A percentile compares a stretch with the other conserved stretches of the same genome.
phyloP scores from a whole-genome alignment of 2,329 filamentous ascomycete species.

The Exophiala sp. region DNA sequence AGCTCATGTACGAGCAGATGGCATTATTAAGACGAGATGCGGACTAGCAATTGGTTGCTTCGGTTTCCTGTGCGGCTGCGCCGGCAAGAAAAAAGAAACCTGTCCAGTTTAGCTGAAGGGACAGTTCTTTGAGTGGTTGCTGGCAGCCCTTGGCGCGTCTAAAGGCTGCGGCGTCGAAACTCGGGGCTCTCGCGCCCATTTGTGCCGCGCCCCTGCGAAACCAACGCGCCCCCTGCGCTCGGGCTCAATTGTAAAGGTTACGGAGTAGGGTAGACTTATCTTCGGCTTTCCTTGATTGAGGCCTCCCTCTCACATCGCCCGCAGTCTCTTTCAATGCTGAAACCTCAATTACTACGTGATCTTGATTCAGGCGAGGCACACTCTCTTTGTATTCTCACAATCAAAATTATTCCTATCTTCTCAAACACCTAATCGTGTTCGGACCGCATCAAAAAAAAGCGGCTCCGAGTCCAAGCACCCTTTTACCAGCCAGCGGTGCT shows the following conservation, averaged over 20 bases:
- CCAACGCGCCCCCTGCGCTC: constrained; percentile 1
- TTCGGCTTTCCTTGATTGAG: too few relatives aligned
- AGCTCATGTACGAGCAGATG: not conserved
- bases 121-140: not conserved
- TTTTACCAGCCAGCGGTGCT: not conserved
- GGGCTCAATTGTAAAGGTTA: not conserved
- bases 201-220: not conserved
- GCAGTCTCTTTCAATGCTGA: too few relatives aligned
- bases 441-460: too few relatives aligned
- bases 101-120: not conserved
- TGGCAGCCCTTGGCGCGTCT: constrained; percentile 1
- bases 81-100: not conserved
- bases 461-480: not conserved
- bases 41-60: not conserved
- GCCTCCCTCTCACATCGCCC: too few relatives aligned
- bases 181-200: not conserved
- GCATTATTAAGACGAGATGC: not conserved
- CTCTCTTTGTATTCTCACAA: too few relatives aligned
- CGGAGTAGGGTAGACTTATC: not conserved
- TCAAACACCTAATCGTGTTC: too few relatives aligned
- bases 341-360: too few relatives aligned
- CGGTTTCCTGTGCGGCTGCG: not conserved
- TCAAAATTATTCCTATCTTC: too few relatives aligned
- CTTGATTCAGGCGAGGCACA: too few relatives aligned
- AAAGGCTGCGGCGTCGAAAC: not conserved